Conservation (phyloP, 2,329 filamentous ascomycete species). For the Botrytis squamosa region DNA sequence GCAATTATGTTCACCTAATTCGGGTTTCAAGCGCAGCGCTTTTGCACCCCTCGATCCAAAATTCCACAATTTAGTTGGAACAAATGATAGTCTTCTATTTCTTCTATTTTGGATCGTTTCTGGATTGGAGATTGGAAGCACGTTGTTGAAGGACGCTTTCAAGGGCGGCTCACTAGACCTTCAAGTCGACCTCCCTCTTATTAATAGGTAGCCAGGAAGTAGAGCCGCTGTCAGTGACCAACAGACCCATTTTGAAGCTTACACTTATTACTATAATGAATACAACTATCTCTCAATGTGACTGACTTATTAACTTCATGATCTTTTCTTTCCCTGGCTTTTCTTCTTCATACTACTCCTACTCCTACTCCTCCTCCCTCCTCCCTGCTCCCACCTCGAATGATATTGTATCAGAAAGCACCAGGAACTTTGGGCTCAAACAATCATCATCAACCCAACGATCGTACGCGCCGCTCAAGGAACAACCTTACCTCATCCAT, state of each 20-base stretch:
- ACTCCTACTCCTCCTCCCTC: background rate
- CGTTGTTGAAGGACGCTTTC: background rate
- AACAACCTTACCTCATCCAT: background rate
- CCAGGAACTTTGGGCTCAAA: conserved; percentile 2
- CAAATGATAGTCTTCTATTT: background rate
- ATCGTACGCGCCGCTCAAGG: background rate
- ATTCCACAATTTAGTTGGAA: background rate
- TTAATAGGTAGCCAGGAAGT: background rate
- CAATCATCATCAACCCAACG: background rate
- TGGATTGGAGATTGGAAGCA: background rate
- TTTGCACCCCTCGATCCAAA: background rate
- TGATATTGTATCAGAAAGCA: background rate
- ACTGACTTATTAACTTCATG: background rate
- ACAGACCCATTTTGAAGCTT: background rate
- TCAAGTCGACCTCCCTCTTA: background rate
- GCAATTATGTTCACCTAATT: conserved; percentile 14
- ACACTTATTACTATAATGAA: background rate
- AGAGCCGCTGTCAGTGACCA: conserved; percentile 17
- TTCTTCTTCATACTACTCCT: background rate
- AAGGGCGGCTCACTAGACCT: conserved; percentile 14
- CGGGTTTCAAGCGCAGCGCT: conserved; percentile 11
- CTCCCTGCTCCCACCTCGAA: background rate
- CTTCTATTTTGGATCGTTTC: conserved; percentile 1
- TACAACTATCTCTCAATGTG: background rate
- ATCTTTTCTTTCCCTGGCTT: background rate